Base-by-base conservation (phyloP, 805 yeast genomes). In the Ogataea haglerorum region DNA sequence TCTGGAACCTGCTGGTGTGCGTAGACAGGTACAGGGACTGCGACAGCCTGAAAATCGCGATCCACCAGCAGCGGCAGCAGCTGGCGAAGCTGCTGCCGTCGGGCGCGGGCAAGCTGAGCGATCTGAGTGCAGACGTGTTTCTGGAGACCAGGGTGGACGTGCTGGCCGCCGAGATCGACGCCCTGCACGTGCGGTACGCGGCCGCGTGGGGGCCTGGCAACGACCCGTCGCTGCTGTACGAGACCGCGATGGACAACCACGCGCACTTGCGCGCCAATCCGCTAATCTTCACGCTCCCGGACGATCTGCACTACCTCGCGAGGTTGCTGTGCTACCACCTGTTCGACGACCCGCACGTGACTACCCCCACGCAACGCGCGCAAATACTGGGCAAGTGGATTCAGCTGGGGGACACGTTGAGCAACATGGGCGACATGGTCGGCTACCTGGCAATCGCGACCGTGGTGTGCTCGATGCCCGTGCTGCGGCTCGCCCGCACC, bases 371-470 rank as follows among this genome's bases (percentile, higher is more conserved):
- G 10, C 75, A 68, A 43, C 72, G 93, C 43, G 95, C 95, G 0
- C 63, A 74, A 30, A 54, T 89, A 4, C 60, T 91, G 26, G 78
- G 80, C 34, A 82, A 79, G 56, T 91, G 98, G 98, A 84, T 90
- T 30, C 79, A 80, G 45, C 68, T 91, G 31, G 98, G 96, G 3
- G 78, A 83, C 47, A 66, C 70, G 19, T 75, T 91, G 46, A 93
- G 87, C 54, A 76, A 76, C 45, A 67, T 76, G 22, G 98, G 98
- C 36, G 95, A 91, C 58, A 87, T 88, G 90, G 90, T 89, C 0
- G 82, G 93, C 22, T 91, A 97, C 97, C 67, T 88, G 17, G 95
- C 96, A 0, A 79, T 91, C 50, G 87, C 96, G 1, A 80, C 93
- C 0, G 72, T 84, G 2, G 72, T 90, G 2, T 82, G 95, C 53